These are phyloP conservation scores for Fusarium sp. DNA, from an alignment of 2,329 filamentous ascomycete species.

Conservation along the genomic window DNA sequence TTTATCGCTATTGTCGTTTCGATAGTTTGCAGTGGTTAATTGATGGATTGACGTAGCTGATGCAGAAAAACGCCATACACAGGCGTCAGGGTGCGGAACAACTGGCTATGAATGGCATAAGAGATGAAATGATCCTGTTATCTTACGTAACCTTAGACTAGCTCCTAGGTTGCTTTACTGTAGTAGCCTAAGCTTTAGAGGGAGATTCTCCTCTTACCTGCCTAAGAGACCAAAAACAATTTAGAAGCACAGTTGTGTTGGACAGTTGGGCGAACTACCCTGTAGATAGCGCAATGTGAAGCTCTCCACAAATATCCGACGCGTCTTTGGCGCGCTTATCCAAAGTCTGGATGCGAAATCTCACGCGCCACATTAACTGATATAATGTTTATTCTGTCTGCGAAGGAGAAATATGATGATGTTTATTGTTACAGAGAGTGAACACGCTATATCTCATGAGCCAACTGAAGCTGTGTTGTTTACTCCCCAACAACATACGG, in stretches of 20 bases:
- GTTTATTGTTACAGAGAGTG: too few relatives aligned
- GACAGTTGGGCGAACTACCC: not conserved
- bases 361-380: not conserved
- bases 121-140: too few relatives aligned
- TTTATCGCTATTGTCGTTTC: too few relatives aligned
- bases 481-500: slow-evolving; percentile 2
- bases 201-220: too few relatives aligned
- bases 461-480: too few relatives aligned
- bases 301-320: not conserved
- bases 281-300: not conserved
- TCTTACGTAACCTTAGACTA: too few relatives aligned
- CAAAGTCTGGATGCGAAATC: not conserved
- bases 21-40: rapidly evolving
- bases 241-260: not conserved
- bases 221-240: not conserved
- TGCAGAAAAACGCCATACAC: too few relatives aligned
- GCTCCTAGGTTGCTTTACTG: not conserved
- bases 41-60: not conserved
- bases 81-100: too few relatives aligned
- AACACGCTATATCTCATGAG: not conserved
- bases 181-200: rapidly evolving
- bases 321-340: not conserved
- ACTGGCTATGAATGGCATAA: too few relatives aligned
- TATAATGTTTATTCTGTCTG: too few relatives aligned
- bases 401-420: too few relatives aligned